phyloP scores from a whole-genome alignment of 441 rosid species.

The Mallotus japonicus region DNA sequence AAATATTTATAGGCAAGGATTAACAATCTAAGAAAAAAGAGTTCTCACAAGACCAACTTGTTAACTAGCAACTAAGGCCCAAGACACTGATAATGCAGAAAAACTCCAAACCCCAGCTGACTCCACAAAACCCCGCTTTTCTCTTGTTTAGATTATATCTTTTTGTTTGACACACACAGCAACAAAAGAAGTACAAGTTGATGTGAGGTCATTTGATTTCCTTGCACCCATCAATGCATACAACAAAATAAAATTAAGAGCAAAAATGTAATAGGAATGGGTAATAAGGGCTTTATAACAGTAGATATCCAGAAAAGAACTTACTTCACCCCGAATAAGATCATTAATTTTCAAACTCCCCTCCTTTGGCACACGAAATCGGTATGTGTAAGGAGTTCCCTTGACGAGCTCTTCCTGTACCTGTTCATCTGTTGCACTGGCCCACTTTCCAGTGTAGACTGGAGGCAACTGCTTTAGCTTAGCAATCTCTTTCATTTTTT shows the following conservation, averaged over 20 bases:
- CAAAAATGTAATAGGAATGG: neutral
- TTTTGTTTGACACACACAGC: too few relatives aligned
- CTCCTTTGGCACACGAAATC: conserved; percentile 83
- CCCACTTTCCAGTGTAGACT: conserved; percentile 88
- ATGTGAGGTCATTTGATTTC: too few relatives aligned
- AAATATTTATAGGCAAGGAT: neutral
- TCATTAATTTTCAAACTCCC: conserved; percentile 78
- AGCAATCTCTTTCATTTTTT: conserved; percentile 81
- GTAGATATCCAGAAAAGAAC: conserved; percentile 21
- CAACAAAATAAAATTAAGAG: neutral
- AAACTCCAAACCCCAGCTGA: neutral
- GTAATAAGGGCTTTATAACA: too few relatives aligned
- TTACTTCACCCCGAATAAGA: conserved; percentile 86
- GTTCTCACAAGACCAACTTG: neutral
- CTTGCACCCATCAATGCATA: too few relatives aligned
- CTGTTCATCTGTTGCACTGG: conserved; percentile 63
- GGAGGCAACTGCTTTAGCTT: conserved; percentile 78
- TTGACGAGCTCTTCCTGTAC: conserved; percentile 70
- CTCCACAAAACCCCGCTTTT: neutral
- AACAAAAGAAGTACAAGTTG: too few relatives aligned
- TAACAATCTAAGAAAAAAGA: neutral
- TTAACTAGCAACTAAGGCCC: neutral
- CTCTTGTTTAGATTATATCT: neutral
- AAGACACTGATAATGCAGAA: neutral
- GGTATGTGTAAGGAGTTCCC: conserved; percentile 76